phyloP scores from a whole-genome alignment of 257 asterid species.

The Plectranthus barbatus region DNA sequence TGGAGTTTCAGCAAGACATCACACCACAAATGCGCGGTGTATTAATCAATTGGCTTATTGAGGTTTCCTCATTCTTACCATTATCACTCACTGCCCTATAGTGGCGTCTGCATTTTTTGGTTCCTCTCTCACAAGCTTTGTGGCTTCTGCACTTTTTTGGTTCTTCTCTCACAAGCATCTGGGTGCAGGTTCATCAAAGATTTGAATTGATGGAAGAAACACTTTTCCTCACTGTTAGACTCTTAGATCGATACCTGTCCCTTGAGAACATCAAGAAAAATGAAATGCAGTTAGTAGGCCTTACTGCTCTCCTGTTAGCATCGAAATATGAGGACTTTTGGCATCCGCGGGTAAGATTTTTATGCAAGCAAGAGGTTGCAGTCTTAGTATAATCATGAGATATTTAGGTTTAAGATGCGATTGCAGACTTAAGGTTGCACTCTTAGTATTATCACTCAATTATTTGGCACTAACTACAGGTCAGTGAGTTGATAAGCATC shows the following conservation, averaged over 20 bases:
- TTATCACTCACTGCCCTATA: neutral
- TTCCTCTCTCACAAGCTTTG: constrained; percentile 3
- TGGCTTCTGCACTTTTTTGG: constrained; percentile 7
- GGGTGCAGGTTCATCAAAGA: constrained; percentile 63
- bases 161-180: constrained; percentile 11
- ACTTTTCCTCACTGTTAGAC: constrained; percentile 71
- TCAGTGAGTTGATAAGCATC: constrained; percentile 68
- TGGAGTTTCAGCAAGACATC: constrained; percentile 52
- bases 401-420: no score
- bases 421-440: no score
- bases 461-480: constrained; percentile 37
- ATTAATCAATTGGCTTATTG: constrained; percentile 93
- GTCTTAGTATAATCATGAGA: neutral
- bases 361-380: neutral
- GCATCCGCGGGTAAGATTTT: constrained; percentile 78
- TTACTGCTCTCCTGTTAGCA: constrained; percentile 87
- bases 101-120: neutral
- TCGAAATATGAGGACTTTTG: constrained; percentile 96
- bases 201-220: constrained; percentile 91
- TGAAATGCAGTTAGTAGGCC: constrained; percentile 90
- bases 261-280: constrained; percentile 52
- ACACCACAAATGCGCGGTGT: constrained; percentile 88
- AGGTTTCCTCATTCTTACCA: constrained; percentile 36
- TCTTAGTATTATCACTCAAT: neutral
- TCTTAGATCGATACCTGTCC: constrained; percentile 68